Conservation (phyloP, 2,329 filamentous ascomycete species). For the Neonectria sp. region DNA sequence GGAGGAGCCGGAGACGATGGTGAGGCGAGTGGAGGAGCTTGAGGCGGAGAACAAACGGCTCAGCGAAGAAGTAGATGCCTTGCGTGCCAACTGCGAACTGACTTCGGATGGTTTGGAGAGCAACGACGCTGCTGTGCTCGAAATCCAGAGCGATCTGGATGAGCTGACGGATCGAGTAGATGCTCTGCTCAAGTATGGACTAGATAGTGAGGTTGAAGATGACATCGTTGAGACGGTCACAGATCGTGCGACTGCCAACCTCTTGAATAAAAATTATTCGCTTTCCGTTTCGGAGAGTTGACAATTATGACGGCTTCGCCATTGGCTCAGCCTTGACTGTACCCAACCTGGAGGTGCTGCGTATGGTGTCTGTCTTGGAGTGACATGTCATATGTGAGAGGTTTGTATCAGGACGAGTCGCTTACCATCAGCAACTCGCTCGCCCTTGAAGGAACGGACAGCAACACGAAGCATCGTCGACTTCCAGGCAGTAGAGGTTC, state of each 20-base stretch:
- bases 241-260: slow-evolving; percentile 13
- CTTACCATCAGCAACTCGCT: neutral
- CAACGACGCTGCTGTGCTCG: slow-evolving; percentile 17
- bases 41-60: slow-evolving; percentile 21
- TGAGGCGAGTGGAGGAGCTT: slow-evolving; percentile 18
- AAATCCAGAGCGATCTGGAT: slow-evolving; percentile 11
- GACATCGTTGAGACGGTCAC: slow-evolving; percentile 23
- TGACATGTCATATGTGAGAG: neutral
- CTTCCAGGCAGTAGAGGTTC: slow-evolving; percentile 1
- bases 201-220: slow-evolving; percentile 21
- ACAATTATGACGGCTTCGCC: neutral
- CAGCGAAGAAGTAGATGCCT: slow-evolving; percentile 12
- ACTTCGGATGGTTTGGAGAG: slow-evolving; percentile 3
- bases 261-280: slow-evolving; percentile 16
- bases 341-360: neutral
- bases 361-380: neutral
- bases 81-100: slow-evolving; percentile 20
- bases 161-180: slow-evolving; percentile 21
- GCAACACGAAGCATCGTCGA: too few relatives aligned
- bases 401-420: neutral
- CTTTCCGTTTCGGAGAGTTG: slow-evolving; percentile 54
- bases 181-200: slow-evolving; percentile 15
- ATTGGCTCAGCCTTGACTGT: too few relatives aligned
- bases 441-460: neutral
- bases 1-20: neutral